phyloP scores from a whole-genome alignment of 805 yeast species.

The Lipomyces yamadae region DNA sequence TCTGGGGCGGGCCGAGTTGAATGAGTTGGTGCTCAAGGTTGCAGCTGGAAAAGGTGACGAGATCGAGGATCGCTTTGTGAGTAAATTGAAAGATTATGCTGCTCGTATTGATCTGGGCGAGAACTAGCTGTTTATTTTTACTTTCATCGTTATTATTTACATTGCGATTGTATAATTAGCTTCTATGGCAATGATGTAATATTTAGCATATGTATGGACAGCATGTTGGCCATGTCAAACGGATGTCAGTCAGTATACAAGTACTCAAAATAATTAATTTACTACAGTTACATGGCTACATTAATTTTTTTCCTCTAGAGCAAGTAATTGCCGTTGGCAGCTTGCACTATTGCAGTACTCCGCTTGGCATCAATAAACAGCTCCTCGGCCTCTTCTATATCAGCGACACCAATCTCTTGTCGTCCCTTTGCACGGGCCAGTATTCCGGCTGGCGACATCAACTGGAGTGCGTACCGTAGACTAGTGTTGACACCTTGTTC shows the following conservation, averaged over 20 bases:
- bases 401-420: constrained; percentile 65
- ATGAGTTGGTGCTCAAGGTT: constrained; percentile 79
- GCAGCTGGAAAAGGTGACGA: constrained; percentile 79
- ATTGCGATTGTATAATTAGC: neutral
- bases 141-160: neutral
- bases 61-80: constrained; percentile 63
- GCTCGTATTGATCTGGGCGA: constrained; percentile 53
- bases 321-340: constrained; percentile 74
- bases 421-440: constrained; percentile 77
- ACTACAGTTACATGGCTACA: neutral
- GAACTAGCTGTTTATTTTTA: neutral
- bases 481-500: constrained; percentile 76
- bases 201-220: neutral
- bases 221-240: neutral
- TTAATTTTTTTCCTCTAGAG: neutral
- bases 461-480: constrained; percentile 87
- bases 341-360: constrained; percentile 77
- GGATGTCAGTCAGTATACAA: neutral
- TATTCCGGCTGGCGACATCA: constrained; percentile 87
- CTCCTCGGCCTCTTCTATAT: constrained; percentile 78
- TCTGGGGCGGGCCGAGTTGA: constrained; percentile 87
- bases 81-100: constrained; percentile 68
- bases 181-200: neutral
- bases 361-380: constrained; percentile 88
- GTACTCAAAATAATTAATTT: neutral